Base-by-base conservation (phyloP, 1,284 basidiomycete species). In the Coniophora puteana region DNA sequence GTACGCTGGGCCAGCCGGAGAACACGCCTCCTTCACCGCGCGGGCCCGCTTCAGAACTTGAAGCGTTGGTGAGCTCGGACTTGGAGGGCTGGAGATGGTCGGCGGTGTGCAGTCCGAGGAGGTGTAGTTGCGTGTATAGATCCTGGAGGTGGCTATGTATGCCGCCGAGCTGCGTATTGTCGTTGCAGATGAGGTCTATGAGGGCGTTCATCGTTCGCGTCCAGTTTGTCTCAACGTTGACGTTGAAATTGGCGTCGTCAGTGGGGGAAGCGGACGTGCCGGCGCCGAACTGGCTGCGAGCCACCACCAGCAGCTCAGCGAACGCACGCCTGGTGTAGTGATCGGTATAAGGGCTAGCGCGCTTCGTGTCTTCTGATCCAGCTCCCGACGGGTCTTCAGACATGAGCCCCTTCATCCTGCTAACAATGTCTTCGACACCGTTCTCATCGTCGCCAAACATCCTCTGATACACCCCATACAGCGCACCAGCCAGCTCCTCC, bases 321-420 rank as follows among this genome's bases (percentile, higher is more conserved):
- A 77, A 74, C 28, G 65, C 68, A 20, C 54, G 61, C 4, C 76
- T 65, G 12, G 54, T 59, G 48, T 79, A 76, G 42, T 74, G 72
- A n/a, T n/a, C n/a, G n/a, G n/a, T n/a, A n/a, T n/a, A n/a, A n/a
- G n/a, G n/a, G n/a, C n/a, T n/a, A n/a, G n/a, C n/a, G n/a, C n/a
- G n/a, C n/a, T n/a, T n/a, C n/a, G n/a, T n/a, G n/a, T n/a, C n/a
- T n/a, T n/a, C n/a, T n/a, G n/a, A n/a, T n/a, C n/a, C n/a, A n/a
- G n/a, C n/a, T n/a, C n/a, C n/a, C n/a, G n/a, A n/a, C n/a, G n/a
- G n/a, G n/a, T n/a, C n/a, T n/a, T n/a, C n/a, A n/a, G n/a, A n/a
- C 7, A 53, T 2, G 17, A 53, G 35, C 14, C 37, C 45, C 8
- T 27, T 17, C 27, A 48, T 18, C n/a, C n/a, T n/a, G n/a, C n/a